Base-by-base conservation (phyloP, 2,329 filamentous ascomycete species). In the Cytospora piceicola region DNA sequence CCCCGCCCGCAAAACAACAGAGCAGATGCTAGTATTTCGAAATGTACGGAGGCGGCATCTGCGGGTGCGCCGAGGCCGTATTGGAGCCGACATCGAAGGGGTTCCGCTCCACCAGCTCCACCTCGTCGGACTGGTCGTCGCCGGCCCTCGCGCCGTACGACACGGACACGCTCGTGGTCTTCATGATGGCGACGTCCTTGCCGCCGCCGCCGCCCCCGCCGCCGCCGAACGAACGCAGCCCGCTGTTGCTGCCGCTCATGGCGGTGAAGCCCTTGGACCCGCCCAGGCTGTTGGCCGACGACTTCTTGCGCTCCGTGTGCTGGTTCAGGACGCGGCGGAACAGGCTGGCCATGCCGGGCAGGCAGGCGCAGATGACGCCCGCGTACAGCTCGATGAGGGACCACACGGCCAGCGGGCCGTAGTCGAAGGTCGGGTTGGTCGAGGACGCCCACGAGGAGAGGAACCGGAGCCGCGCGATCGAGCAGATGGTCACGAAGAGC, bases 391-490 rank as follows among this genome's bases (percentile, higher is more conserved):
- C 80, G 30, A 81, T 69, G 2, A 78, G 78, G 2, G 77, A 78
- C 80, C 79, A 82, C 56, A 81, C 72, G n/a, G 80, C 66, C 7
- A 74, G 72, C 66, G 79, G 74, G 11, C 76, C 76, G 52, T 79
- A 78, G 69, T 80, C 76, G 78, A 77, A 80, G 0, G 77, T 77
- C 12, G 79, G 77, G 55, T 80, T 79, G 14, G 69, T 65, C n/a
- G 73, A 76, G 14, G 69, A 67, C 17, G 74, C 75, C 64, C 77
- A 77, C 3, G 67, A 58, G 20, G 76, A 69, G 32, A 79, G 69
- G 59, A 76, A 77, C 52, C 72, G 72, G 27, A 81, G 72, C 1
- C 77, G 73, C 27, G 76, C 67, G 64, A 75, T 75, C 65, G 75
- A 77, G 34, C 76, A 77, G 63, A 75, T 70, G 3, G 77, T 64